Evolutionary conservation across 192 early-diverging fungal genomes (phyloP).

Genomic region (Coemansia sp.): DNA sequence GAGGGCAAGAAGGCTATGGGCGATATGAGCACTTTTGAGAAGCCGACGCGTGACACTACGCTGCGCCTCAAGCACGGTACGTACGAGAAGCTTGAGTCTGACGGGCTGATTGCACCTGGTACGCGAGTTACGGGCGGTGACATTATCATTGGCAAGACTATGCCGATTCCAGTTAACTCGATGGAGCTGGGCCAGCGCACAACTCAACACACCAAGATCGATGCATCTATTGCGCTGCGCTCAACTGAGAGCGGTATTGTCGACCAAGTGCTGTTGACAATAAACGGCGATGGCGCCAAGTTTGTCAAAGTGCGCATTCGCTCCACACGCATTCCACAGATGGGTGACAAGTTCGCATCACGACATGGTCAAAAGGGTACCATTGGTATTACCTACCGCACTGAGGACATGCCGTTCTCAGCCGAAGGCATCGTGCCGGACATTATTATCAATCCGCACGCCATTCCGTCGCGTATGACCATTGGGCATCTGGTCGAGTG

Average conservation of each 20-base stretch:
- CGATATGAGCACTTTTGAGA: slow-evolving; percentile 87
- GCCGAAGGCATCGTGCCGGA: slow-evolving; percentile 92
- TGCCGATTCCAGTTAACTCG: slow-evolving; percentile 79
- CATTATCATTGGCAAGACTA: slow-evolving; percentile 98
- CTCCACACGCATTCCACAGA: slow-evolving; percentile 95
- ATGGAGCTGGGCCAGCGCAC: slow-evolving; percentile 92
- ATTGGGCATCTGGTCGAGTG: slow-evolving; percentile 99
- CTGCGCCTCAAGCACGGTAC: slow-evolving; percentile 88
- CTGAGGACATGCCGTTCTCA: slow-evolving; percentile 99
- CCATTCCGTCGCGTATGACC: slow-evolving; percentile 99
- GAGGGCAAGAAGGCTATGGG: slow-evolving; percentile 87
- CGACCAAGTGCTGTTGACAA: slow-evolving; percentile 95
- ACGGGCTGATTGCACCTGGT: slow-evolving; percentile 94
- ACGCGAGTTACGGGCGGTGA: slow-evolving; percentile 94
- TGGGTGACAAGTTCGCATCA: slow-evolving; percentile 99
- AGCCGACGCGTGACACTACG: slow-evolving; percentile 87
- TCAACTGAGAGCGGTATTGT: slow-evolving; percentile 95
- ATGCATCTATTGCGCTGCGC: slow-evolving; percentile 92
- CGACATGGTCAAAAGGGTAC: slow-evolving; percentile 99
- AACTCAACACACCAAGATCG: slow-evolving; percentile 81
- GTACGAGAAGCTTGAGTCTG: slow-evolving; percentile 95
- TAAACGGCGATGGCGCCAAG: slow-evolving; percentile 89
- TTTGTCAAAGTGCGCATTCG: slow-evolving; percentile 98
- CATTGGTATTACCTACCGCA: slow-evolving; percentile 95
- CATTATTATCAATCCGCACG: slow-evolving; percentile 98